These are phyloP conservation scores for Fonsecaea monophora DNA, from an alignment of 2,329 filamentous ascomycete genomes.

Conservation along the genomic window DNA sequence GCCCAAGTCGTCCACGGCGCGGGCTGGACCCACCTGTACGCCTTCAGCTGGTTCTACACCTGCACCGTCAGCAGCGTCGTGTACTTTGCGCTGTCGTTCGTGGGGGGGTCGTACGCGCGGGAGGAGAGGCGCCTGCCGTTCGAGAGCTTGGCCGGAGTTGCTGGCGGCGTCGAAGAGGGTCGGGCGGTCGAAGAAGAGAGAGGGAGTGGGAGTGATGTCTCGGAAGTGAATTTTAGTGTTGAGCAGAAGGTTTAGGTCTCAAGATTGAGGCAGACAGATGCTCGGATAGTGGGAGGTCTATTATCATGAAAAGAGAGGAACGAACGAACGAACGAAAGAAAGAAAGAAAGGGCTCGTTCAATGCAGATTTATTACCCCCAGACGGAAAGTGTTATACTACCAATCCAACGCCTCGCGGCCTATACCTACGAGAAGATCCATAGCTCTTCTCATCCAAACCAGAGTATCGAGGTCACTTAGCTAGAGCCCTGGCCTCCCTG, in stretches of 20 bases:
- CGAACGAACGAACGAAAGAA: too few species aligned
- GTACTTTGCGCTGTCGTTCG: constrained; percentile 24
- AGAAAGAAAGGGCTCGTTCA: too few species aligned
- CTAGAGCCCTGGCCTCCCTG: too few species aligned
- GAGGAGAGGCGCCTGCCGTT: constrained; percentile 28
- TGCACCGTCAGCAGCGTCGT: constrained; percentile 32
- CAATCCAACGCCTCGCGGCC: too few species aligned
- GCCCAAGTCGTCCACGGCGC: constrained; percentile 6
- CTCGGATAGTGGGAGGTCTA: neutral
- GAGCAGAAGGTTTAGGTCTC: constrained; percentile 21
- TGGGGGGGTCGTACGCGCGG: constrained; percentile 15
- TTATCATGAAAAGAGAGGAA: too few species aligned
- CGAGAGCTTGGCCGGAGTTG: constrained; percentile 16
- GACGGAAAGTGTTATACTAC: too few species aligned
- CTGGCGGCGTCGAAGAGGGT: neutral
- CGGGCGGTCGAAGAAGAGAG: constrained; percentile 15
- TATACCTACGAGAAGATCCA: too few species aligned
- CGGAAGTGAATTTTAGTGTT: constrained; percentile 20
- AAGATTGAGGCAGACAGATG: neutral
- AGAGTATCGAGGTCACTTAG: too few species aligned
- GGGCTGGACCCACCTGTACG: constrained; percentile 28
- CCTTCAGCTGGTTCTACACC: constrained; percentile 26
- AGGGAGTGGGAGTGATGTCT: constrained; percentile 13
- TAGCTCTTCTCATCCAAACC: too few species aligned
- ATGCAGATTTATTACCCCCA: too few species aligned